These are phyloP conservation scores for Reutealis trisperma DNA, from an alignment of 345 rosid genomes.

Conservation along the genomic window DNA sequence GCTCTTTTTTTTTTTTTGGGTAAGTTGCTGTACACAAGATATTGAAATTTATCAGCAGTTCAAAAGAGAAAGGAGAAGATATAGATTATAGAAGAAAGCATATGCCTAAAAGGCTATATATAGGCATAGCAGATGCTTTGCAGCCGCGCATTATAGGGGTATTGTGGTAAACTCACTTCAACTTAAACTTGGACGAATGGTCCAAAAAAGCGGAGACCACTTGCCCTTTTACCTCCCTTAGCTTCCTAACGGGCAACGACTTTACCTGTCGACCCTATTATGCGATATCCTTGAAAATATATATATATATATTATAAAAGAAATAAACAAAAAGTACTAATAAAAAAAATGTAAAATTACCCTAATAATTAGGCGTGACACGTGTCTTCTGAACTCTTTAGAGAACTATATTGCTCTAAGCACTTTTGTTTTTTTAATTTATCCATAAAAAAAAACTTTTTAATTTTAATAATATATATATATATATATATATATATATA, in stretches of 20 bases:
- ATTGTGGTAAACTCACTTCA: conserved; percentile 11
- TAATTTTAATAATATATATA: no score
- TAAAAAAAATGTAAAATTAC: background rate
- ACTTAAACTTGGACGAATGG: conserved; percentile 28
- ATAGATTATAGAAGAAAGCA: background rate
- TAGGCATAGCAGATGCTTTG: background rate
- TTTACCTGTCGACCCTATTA: conserved; percentile 69
- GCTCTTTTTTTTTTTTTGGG: no score
- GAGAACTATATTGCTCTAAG: background rate
- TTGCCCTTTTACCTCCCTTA: conserved; percentile 32
- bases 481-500: no score
- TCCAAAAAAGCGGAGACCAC: conserved; percentile 51
- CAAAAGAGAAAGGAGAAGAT: no score
- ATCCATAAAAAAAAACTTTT: no score
- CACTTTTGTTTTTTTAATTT: background rate
- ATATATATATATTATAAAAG: conserved; percentile 4
- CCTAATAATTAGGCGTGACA: conserved; percentile 18
- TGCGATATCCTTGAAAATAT: conserved; percentile 9
- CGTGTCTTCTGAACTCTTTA: background rate
- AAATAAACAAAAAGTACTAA: background rate
- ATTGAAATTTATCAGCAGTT: no score
- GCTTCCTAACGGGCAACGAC: conserved; percentile 52
- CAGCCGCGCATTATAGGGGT: conserved; percentile 22
- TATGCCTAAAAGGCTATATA: background rate
- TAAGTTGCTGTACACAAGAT: no score